phyloP scores from a whole-genome alignment of 2,329 filamentous ascomycete genomes.

The Botryosphaeria dothidea region DNA sequence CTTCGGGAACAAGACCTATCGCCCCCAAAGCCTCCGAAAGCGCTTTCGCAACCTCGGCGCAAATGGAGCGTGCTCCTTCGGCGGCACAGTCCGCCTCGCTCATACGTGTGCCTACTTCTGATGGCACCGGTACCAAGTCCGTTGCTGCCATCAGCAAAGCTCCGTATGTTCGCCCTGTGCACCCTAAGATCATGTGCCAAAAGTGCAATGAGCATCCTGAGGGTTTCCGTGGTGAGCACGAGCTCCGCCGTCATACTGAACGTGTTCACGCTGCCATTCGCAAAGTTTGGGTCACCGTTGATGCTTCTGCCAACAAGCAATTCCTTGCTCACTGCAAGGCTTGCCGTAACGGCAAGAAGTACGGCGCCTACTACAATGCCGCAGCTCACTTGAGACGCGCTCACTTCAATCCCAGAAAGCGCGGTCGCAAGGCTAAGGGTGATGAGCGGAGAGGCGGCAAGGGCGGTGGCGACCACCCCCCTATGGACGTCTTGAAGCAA shows the following conservation, averaged over 20 bases:
- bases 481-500: constrained; percentile 61
- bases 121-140: constrained; percentile 44
- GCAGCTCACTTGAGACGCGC: constrained; percentile 85
- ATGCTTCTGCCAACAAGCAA: constrained; percentile 59
- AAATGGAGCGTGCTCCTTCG: constrained; percentile 26
- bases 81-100: constrained; percentile 26
- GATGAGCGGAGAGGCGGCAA: constrained; percentile 63
- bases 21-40: constrained; percentile 46
- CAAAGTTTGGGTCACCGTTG: constrained; percentile 65
- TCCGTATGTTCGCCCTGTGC: constrained; percentile 64
- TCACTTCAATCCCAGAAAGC: constrained; percentile 75
- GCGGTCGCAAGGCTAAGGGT: constrained; percentile 58
- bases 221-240: constrained; percentile 85
- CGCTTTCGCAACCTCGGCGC: neutral
- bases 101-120: constrained; percentile 22
- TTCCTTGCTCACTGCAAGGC: constrained; percentile 82
- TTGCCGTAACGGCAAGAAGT: constrained; percentile 74
- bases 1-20: constrained; percentile 51
- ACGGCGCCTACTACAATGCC: constrained; percentile 92
- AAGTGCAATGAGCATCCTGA: constrained; percentile 71
- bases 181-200: constrained; percentile 70
- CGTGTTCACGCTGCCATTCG: constrained; percentile 64
- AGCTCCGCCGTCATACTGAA: constrained; percentile 57
- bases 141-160: constrained; percentile 54
- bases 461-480: constrained; percentile 61